Conservation (phyloP, 2,329 filamentous ascomycete genomes). For the Diaporthe citriasiana region DNA sequence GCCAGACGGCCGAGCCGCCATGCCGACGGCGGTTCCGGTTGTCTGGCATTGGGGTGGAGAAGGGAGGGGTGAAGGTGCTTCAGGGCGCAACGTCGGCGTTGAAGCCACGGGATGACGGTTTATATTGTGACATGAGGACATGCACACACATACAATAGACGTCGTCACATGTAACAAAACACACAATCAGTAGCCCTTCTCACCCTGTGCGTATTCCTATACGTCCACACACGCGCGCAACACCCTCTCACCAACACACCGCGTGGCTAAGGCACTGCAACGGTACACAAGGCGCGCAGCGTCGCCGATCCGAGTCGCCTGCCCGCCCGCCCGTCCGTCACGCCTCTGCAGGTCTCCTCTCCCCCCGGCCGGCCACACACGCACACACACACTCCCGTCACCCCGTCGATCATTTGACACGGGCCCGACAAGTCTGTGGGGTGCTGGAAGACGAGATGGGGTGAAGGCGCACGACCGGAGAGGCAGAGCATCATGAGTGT, state of each 20-base stretch:
- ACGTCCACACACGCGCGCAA: not conserved
- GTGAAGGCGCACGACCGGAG: not conserved
- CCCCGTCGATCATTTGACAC: not conserved
- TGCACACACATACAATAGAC: not conserved
- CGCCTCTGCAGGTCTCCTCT: not conserved
- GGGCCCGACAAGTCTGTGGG: not conserved
- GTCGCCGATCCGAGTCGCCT: conserved; percentile 19
- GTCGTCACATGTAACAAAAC: not conserved
- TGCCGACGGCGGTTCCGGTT: not conserved
- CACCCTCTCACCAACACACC: not conserved
- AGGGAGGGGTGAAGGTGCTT: too few relatives aligned
- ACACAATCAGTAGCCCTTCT: not conserved
- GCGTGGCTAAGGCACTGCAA: conserved; percentile 10
- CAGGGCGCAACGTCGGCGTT: not conserved
- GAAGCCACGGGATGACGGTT: not conserved
- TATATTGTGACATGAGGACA: not conserved
- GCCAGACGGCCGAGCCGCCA: not conserved
- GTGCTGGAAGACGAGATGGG: not conserved
- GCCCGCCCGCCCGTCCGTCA: conserved; percentile 7
- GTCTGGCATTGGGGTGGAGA: not conserved
- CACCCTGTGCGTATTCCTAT: not conserved
- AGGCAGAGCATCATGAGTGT: not conserved
- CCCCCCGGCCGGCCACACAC: not conserved
- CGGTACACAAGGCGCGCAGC: conserved; percentile 10
- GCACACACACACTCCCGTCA: not conserved